phyloP scores from a whole-genome alignment of 768 basidiomycete species.

The Tylopilus intermedius region DNA sequence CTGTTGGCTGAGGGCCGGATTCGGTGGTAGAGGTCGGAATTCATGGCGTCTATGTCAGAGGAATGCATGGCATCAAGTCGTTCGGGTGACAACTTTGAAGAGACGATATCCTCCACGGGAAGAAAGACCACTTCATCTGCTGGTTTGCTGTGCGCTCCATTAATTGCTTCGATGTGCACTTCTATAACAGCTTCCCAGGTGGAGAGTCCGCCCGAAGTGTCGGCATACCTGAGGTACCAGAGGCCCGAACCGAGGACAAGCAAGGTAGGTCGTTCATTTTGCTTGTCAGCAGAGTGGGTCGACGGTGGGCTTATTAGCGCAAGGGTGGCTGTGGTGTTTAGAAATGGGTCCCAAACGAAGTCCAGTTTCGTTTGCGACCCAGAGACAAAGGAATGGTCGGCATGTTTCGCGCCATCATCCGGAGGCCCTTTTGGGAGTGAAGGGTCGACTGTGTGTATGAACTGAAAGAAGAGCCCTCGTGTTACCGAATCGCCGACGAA shows the following conservation, averaged over 20 bases:
- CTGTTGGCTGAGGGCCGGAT: conserved; percentile 37
- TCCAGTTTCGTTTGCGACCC: conserved; percentile 44
- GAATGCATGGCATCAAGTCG: conserved; percentile 66
- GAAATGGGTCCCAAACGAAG: conserved; percentile 85
- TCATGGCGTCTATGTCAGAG: conserved; percentile 87
- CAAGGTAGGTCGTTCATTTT: conserved; percentile 46
- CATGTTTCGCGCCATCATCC: conserved; percentile 62
- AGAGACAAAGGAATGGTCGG: conserved; percentile 51
- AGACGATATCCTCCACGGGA: conserved; percentile 70
- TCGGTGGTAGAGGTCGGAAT: conserved; percentile 74
- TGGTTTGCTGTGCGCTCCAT: conserved; percentile 33
- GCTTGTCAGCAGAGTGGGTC: not conserved
- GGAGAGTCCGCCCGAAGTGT: conserved; percentile 66
- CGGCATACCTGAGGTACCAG: conserved; percentile 81
- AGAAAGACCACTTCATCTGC: conserved; percentile 76
- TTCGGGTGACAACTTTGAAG: conserved; percentile 58
- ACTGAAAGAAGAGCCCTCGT: conserved; percentile 72
- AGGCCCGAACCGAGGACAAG: conserved; percentile 82
- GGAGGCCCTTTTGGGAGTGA: conserved; percentile 47
- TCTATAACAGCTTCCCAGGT: conserved; percentile 78
- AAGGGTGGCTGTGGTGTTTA: conserved; percentile 60
- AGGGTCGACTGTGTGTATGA: conserved; percentile 57
- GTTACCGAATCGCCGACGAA: conserved; percentile 88
- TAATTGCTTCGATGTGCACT: conserved; percentile 49
- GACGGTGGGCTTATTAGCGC: conserved; percentile 35